Percentiles rank a stretch among this genome's conserved stretches.
phyloP scores from a whole-genome alignment of 2,329 filamentous ascomycete species.

The Talaromyces atroroseus region DNA sequence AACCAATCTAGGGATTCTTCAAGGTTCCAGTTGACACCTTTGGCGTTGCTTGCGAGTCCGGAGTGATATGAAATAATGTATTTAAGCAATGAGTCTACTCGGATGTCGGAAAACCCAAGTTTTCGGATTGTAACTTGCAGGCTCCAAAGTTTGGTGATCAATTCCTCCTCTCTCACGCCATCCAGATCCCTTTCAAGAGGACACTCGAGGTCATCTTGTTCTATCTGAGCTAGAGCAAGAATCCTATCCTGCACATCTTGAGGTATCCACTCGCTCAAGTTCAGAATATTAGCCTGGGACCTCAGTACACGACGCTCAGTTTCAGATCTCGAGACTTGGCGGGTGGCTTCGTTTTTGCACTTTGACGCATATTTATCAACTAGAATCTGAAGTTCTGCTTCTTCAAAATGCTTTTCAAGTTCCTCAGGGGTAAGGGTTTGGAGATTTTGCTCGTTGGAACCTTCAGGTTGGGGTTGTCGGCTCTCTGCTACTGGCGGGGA shows the following conservation, averaged over 20 bases:
- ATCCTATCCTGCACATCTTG: conserved; percentile 73
- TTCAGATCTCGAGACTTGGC: conserved; percentile 71
- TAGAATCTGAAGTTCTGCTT: conserved; percentile 80
- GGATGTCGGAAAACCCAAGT: conserved; percentile 61
- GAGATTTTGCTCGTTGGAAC: conserved; percentile 29
- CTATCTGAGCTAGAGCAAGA: conserved; percentile 54
- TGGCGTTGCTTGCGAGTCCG: conserved; percentile 50
- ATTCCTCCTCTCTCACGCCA: conserved; percentile 61
- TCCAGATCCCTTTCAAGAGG: conserved; percentile 22
- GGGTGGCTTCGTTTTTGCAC: conserved; percentile 69
- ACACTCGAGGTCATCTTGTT: conserved; percentile 34
- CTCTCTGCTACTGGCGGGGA: conserved; percentile 3
- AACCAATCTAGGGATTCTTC: conserved; percentile 88
- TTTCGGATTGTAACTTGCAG: conserved; percentile 66
- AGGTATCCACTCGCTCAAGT: conserved; percentile 70
- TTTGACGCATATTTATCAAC: conserved; percentile 80
- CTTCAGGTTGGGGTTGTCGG: conserved; percentile 18
- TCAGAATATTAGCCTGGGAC: conserved; percentile 69
- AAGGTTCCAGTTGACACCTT: conserved; percentile 74
- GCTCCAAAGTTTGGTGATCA: conserved; percentile 77
- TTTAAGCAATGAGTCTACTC: conserved; percentile 59
- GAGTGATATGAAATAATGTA: conserved; percentile 63
- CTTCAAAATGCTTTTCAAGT: conserved; percentile 81
- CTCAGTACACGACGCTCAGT: conserved; percentile 81
- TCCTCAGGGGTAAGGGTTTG: conserved; percentile 72